Evolutionary conservation across 768 basidiomycete species (phyloP), one percentile per base, ranked within the genome.

Genomic region (Trametes sanguinea): DNA sequence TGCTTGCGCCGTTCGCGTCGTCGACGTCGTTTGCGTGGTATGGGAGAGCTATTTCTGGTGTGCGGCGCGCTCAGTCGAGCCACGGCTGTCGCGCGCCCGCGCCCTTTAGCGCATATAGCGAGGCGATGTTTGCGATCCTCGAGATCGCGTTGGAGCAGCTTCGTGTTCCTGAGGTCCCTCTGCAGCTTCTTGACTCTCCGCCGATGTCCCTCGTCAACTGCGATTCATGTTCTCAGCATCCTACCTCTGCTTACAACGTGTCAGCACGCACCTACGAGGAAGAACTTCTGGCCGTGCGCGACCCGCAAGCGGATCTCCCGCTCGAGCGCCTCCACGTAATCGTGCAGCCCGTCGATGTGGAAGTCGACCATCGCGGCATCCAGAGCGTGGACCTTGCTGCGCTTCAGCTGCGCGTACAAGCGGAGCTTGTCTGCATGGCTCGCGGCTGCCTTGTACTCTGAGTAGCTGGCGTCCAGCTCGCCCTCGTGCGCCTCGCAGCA

Each of bases 201-300:
- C 13, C n/a, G 42, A 29, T 55, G 54, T 6, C 54, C 54, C 8
- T 40, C 42, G 43, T 55, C 54, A 30, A 42, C 54, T 55, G 32
- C 2, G 27, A 22, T 27, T 6, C 35, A 11, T 11, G 11, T 11
- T 37, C 35, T 37, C 35, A 37, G 35, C 35, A 37, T 37, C 11
- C 35, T 11, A 6, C 6, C 35, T 37, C 35, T 6, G 6, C 35
- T 37, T 11, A 11, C 6, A 37, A 37, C 6, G 35, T 1, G 11
- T 37, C 6, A 37, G 6, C 14, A 13, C 30, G 40, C 43, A 58
- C 57, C 27, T 33, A 8, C 29, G 35, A 50, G 16, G 17, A 51
- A 42, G 57, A 58, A 58, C 40, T n/a, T 17, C 30, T 2, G 8
- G 13, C 32, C 57, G 17, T 58, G 57, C 42, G 51, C 48, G 37